Evolutionary conservation across 176 grass and related monocot genomes (phyloP).

Genomic region (Eleusine indica): DNA sequence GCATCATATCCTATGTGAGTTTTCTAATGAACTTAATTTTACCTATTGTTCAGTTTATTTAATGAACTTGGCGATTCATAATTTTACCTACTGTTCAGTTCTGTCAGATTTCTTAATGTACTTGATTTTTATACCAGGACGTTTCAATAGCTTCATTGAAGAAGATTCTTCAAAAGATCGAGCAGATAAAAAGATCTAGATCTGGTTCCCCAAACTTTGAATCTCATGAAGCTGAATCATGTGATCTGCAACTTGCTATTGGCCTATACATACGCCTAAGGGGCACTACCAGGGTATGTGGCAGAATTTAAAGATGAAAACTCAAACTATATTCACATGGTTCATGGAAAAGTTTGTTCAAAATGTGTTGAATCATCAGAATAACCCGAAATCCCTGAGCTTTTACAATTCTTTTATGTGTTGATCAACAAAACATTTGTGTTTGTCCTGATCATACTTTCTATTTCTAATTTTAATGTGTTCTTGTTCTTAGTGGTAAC

Average conservation of each 20-base stretch:
- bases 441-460: conserved; percentile 36
- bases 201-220: conserved; percentile 86
- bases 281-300: conserved; percentile 83
- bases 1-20: conserved; percentile 87
- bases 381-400: not conserved
- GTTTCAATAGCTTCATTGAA: conserved; percentile 73
- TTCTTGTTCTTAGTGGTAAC: conserved; percentile 22
- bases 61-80: conserved; percentile 4
- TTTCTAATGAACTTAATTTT: conserved; percentile 26
- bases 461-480: not conserved
- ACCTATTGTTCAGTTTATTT: not conserved
- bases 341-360: conserved; percentile 11
- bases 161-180: conserved; percentile 90
- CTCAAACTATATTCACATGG: conserved; percentile 26
- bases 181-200: conserved; percentile 86
- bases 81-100: conserved; percentile 29
- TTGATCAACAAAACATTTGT: not conserved
- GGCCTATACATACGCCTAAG: conserved; percentile 77
- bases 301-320: not conserved
- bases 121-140: conserved; percentile 63
- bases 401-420: conserved; percentile 1
- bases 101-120: conserved; percentile 32
- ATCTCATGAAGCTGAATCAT: conserved; percentile 70
- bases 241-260: conserved; percentile 70
- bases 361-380: conserved; percentile 1